Conservation (phyloP, 305 asterid species). For the Fraxinus albicans region DNA sequence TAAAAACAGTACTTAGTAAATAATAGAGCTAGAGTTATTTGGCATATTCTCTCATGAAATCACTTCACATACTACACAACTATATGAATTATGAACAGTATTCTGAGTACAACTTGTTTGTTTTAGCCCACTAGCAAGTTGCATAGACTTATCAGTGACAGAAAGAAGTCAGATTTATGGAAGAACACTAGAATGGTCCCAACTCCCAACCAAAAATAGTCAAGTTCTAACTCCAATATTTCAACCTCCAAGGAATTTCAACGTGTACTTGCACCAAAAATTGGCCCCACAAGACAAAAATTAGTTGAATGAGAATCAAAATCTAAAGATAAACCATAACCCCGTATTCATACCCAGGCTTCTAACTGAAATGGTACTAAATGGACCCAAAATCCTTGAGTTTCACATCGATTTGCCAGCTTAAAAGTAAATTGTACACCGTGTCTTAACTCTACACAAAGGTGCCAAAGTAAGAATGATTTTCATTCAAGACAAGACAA, state of each 20-base stretch:
- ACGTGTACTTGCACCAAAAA: conserved; percentile 2
- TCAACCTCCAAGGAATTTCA: conserved; percentile 1
- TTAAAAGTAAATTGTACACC: neutral
- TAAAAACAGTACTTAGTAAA: neutral
- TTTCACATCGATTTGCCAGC: neutral
- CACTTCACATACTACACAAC: neutral
- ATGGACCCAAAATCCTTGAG: conserved; percentile 38
- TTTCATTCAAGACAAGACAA: neutral
- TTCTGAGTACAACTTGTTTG: neutral
- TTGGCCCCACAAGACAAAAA: conserved; percentile 20
- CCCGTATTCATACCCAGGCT: neutral
- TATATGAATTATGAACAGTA: neutral
- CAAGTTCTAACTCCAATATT: neutral
- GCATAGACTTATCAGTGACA: neutral
- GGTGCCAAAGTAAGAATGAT: neutral
- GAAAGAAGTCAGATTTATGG: neutral
- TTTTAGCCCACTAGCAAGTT: neutral
- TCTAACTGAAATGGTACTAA: conserved; percentile 38
- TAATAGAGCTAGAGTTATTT: neutral
- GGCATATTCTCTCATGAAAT: neutral
- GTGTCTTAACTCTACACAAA: neutral
- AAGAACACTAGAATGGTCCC: conserved; percentile 5
- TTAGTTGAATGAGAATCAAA: conserved; percentile 12
- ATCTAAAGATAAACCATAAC: conserved; percentile 26
- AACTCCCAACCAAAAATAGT: neutral